Conservation (phyloP, 805 yeast species). For the Candida qinlingensis region DNA sequence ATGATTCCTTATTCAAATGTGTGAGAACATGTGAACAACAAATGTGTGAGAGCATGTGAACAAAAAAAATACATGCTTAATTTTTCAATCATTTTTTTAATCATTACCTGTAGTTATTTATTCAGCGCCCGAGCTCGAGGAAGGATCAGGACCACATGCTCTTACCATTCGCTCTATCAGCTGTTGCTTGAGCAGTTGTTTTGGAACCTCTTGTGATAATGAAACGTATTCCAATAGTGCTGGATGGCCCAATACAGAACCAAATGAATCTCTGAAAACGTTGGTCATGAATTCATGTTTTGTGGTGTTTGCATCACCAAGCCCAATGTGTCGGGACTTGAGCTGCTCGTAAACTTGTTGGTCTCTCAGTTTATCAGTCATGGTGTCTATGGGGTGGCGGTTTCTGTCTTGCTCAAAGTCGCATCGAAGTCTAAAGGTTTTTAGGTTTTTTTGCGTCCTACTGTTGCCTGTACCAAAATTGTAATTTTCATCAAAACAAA, state of each 20-base stretch:
- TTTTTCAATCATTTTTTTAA: too few species aligned
- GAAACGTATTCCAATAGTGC: conserved; percentile 49
- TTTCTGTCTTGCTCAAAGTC: background rate
- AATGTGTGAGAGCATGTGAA: too few species aligned
- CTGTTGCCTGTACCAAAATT: background rate
- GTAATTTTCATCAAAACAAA: background rate
- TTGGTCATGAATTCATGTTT: conserved; percentile 65
- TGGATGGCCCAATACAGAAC: conserved; percentile 57
- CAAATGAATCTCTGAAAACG: conserved; percentile 60
- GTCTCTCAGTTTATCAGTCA: conserved; percentile 66
- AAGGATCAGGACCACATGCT: conserved; percentile 21
- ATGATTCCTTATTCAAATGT: too few species aligned
- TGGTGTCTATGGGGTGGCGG: background rate
- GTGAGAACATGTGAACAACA: too few species aligned
- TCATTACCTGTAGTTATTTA: too few species aligned
- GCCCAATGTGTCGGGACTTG: conserved; percentile 61
- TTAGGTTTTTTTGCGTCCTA: background rate
- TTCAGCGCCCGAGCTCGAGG: background rate
- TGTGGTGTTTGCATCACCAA: conserved; percentile 71
- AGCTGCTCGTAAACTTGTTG: conserved; percentile 49
- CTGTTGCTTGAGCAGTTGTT: conserved; percentile 25
- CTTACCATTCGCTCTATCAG: conserved; percentile 36
- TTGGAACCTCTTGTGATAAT: conserved; percentile 45
- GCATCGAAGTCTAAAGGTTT: background rate
- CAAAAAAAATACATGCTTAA: too few species aligned